Base-by-base conservation (phyloP, 2,329 filamentous ascomycete genomes). In the Curvularia sp. region DNA sequence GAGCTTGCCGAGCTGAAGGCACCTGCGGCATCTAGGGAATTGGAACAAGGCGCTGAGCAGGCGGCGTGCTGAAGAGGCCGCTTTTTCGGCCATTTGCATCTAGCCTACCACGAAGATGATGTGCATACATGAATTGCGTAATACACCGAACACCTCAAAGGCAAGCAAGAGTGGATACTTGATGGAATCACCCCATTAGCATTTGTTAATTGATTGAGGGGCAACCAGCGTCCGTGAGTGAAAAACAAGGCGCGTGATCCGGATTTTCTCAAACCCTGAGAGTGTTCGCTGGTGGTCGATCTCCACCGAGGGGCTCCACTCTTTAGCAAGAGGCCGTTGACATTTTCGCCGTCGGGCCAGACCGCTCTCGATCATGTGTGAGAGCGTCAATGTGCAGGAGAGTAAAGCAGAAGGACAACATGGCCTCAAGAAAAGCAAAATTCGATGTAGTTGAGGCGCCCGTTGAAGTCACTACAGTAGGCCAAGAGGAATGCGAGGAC, bases 1-100 rank as follows among this genome's bases (percentile, higher is more conserved):
- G 62, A 67, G 51, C 61, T 73, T 55, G 74, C 70, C 49, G 69
- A 71, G 53, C 65, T 75, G 63, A 68, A 74, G 66, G 64, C 61
- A 68, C 72, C 61, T 35, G 56, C 53, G 48, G 54, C 57, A 44
- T 49, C 55, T 61, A 48, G 49, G 5, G 38, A 59, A 39, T 38
- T 47, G 39, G 60, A 57, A 31, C 58, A 58, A 41, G 55, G 54
- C 38, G 62, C 47, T 50, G 56, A 66, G 55, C 49, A 43, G 49
- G 44, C 46, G 49, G 55, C 4, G 42, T 55, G 33, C 30, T 55
- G 58, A 49, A 57, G 24, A 30, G 57, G 35, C 55, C 58, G 43
- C 46, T 52, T 46, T 60, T 57, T 66, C 66, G 65, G 67, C 65
- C 57, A 53, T 54, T 30, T 65, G 66, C 65, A 61, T 67, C 57